Conservation (phyloP, 2,329 filamentous ascomycete species). For the Chrysosphaeria jannelii region DNA sequence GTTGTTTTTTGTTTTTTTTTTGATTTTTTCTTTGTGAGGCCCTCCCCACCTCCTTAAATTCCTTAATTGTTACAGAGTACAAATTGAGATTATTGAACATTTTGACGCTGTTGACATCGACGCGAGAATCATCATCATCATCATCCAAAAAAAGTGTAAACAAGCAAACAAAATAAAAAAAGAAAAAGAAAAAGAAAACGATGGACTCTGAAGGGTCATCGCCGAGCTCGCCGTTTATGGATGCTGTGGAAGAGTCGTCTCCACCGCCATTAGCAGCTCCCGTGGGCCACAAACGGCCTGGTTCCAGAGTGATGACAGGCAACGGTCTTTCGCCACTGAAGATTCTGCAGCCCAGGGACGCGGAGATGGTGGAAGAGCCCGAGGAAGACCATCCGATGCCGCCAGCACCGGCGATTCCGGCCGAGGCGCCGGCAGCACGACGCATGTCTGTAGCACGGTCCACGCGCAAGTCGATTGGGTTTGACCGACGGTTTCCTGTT, state of each 20-base stretch:
- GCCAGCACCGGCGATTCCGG: slow-evolving; percentile 5
- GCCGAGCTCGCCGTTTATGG: slow-evolving; percentile 9
- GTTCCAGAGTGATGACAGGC: slow-evolving; percentile 23
- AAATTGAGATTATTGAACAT: no score
- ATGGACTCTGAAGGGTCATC: no score
- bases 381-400: slow-evolving; percentile 1
- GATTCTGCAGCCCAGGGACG: slow-evolving; percentile 13
- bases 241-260: slow-evolving; percentile 6
- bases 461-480: slow-evolving; percentile 15
- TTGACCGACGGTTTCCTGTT: slow-evolving; percentile 29
- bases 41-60: no score
- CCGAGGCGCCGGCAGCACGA: slow-evolving; percentile 2
- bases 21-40: background rate
- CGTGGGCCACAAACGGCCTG: slow-evolving; percentile 1
- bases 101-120: no score
- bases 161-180: no score
- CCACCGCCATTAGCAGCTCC: slow-evolving; percentile 2
- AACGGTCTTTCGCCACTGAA: slow-evolving; percentile 25
- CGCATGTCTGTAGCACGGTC: slow-evolving; percentile 8
- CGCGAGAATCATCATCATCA: no score
- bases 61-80: no score
- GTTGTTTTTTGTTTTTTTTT: background rate
- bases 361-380: no score
- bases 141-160: no score
- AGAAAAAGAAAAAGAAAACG: no score